A percentile compares a stretch with the other conserved stretches of the same genome.
Evolutionary conservation across 495 filamentous ascomycete genomes (phyloP).

Genomic region (Aspergillus saccharolyticus): DNA sequence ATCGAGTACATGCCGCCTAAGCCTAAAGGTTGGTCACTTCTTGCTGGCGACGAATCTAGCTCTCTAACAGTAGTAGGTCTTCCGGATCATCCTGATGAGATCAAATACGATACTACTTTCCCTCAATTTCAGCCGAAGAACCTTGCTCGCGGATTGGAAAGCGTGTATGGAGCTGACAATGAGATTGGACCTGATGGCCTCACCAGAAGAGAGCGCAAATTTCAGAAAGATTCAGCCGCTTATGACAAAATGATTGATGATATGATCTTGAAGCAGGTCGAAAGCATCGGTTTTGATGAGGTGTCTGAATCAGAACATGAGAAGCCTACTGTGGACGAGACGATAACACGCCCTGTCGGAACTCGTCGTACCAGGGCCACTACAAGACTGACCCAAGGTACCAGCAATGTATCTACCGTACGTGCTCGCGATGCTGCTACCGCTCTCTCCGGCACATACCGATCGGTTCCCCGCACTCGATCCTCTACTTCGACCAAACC

Average conservation of each 20-base stretch:
- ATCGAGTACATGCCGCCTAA: constrained; percentile 73
- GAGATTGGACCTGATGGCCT: constrained; percentile 66
- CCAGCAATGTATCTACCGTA: constrained; percentile 38
- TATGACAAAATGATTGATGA: constrained; percentile 51
- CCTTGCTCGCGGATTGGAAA: constrained; percentile 58
- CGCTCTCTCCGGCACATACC: constrained; percentile 43
- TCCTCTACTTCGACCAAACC: constrained; percentile 38
- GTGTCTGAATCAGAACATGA: constrained; percentile 26
- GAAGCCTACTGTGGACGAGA: constrained; percentile 6
- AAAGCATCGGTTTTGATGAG: constrained; percentile 50
- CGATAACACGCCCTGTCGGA: constrained; percentile 21
- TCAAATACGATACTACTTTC: constrained; percentile 53
- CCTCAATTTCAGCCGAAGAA: constrained; percentile 56
- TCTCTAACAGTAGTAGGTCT: constrained; percentile 49
- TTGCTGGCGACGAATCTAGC: constrained; percentile 29
- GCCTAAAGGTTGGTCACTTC: constrained; percentile 43
- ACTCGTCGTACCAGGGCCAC: constrained; percentile 25
- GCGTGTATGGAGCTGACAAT: constrained; percentile 53
- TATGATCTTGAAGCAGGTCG: constrained; percentile 57
- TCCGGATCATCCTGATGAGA: constrained; percentile 72
- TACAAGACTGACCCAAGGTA: constrained; percentile 19
- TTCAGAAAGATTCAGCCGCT: constrained; percentile 46
- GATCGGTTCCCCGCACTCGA: constrained; percentile 29
- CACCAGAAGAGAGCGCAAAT: constrained; percentile 54
- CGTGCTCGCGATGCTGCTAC: constrained; percentile 51